Evolutionary conservation across 768 basidiomycete species (phyloP).

Genomic region (Jaapia argillacea): DNA sequence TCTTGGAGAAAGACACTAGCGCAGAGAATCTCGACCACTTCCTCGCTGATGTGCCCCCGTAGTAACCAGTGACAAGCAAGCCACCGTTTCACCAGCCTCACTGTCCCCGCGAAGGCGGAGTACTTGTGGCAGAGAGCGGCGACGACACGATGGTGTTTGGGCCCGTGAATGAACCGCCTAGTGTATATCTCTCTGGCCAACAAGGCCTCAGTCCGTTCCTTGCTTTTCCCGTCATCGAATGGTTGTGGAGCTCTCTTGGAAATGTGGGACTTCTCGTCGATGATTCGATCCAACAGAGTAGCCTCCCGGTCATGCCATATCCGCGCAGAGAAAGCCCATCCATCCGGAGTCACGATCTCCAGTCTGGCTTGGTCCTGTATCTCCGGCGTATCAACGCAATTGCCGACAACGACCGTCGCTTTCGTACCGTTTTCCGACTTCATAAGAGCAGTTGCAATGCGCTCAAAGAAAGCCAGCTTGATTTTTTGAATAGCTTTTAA

Average conservation of each 20-base stretch:
- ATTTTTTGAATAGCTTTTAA: conserved; percentile 86
- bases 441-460: conserved; percentile 61
- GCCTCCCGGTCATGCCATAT: conserved; percentile 88
- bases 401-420: conserved; percentile 50
- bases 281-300: conserved; percentile 62
- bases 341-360: conserved; percentile 70
- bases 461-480: conserved; percentile 87
- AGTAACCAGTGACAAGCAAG: conserved; percentile 85
- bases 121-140: conserved; percentile 72
- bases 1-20: conserved; percentile 64
- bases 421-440: conserved; percentile 35
- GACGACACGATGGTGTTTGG: conserved; percentile 80
- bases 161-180: conserved; percentile 68
- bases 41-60: conserved; percentile 57
- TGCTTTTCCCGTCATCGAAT: conserved; percentile 17
- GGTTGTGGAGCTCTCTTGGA: conserved; percentile 12
- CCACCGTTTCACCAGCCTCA: conserved; percentile 89
- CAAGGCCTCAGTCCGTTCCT: conserved; percentile 44
- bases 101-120: conserved; percentile 73
- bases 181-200: conserved; percentile 50
- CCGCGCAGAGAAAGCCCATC: conserved; percentile 78
- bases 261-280: conserved; percentile 31
- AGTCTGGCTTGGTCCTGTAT: conserved; percentile 63
- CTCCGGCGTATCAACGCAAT: conserved; percentile 33
- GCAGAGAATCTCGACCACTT: conserved; percentile 80